Conservation (phyloP, 2,329 filamentous ascomycete species). For the Aspergillus hiratsukae region DNA sequence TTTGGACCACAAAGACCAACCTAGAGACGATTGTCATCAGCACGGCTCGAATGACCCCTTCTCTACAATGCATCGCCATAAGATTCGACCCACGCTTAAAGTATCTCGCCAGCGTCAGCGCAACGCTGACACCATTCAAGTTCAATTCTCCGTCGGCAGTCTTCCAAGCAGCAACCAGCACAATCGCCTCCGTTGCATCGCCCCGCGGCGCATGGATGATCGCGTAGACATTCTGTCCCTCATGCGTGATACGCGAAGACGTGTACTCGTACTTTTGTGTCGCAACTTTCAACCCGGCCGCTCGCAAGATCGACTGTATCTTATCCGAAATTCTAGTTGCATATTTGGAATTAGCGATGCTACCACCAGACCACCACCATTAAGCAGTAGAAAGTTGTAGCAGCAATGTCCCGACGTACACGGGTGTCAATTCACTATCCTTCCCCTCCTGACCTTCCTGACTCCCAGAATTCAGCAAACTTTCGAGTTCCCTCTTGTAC, state of each 20-base stretch:
- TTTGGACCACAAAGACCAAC: slow-evolving; percentile 98
- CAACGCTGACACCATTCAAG: slow-evolving; percentile 78
- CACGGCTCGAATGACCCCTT: background rate
- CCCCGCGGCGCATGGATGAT: slow-evolving; percentile 89
- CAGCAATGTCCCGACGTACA: slow-evolving; percentile 18
- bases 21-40: slow-evolving; percentile 33
- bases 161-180: slow-evolving; percentile 82
- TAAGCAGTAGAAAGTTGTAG: background rate
- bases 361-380: background rate
- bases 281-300: slow-evolving; percentile 79
- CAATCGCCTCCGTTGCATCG: slow-evolving; percentile 95
- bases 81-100: slow-evolving; percentile 65
- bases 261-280: slow-evolving; percentile 83
- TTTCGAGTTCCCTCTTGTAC: slow-evolving; percentile 77
- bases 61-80: background rate
- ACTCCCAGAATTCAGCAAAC: slow-evolving; percentile 25
- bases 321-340: slow-evolving; percentile 56
- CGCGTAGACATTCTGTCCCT: slow-evolving; percentile 87
- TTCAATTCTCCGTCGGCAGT: slow-evolving; percentile 77
- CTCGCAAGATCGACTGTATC: slow-evolving; percentile 69
- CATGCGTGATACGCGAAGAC: slow-evolving; percentile 67
- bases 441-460: slow-evolving; percentile 5
- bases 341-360: slow-evolving; percentile 15
- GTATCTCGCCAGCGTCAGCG: slow-evolving; percentile 83
- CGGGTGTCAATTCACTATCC: slow-evolving; percentile 22